Percentiles rank a stretch among this genome's conserved stretches.
Evolutionary conservation across 1,139 yeast genomes (phyloP).

Genomic region (Pichia sp.): DNA sequence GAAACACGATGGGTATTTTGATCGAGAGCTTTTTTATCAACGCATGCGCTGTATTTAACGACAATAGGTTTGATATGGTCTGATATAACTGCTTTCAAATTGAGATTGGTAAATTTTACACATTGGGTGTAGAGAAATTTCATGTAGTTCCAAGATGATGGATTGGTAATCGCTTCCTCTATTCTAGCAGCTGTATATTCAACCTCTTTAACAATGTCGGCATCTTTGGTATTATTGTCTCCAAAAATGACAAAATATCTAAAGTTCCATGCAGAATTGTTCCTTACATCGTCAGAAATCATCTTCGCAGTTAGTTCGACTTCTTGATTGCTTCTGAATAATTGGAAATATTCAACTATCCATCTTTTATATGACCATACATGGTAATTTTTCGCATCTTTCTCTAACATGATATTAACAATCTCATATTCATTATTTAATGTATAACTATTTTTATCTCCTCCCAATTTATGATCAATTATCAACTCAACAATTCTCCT

Average conservation of each 20-base stretch:
- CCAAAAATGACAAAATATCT: constrained; percentile 54
- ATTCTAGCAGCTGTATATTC: constrained; percentile 45
- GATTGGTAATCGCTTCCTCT: constrained; percentile 65
- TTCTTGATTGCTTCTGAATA: constrained; percentile 44
- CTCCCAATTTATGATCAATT: constrained; percentile 18
- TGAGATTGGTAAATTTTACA: not conserved
- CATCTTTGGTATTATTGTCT: not conserved
- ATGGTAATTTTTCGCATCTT: constrained; percentile 87
- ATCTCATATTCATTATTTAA: constrained; percentile 57
- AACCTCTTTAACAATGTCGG: constrained; percentile 34
- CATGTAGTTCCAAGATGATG: constrained; percentile 78
- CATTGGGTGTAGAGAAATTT: constrained; percentile 6
- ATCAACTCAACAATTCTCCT: constrained; percentile 47
- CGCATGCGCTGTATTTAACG: constrained; percentile 22
- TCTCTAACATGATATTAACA: constrained; percentile 58
- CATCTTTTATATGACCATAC: constrained; percentile 93
- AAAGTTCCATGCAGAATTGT: constrained; percentile 94
- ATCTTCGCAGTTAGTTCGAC: constrained; percentile 44
- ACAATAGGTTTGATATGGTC: constrained; percentile 34
- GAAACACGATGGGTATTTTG: constrained; percentile 35
- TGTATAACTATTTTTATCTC: constrained; percentile 30
- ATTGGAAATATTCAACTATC: constrained; percentile 53
- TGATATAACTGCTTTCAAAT: not conserved
- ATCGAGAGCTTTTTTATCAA: not conserved
- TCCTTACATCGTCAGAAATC: constrained; percentile 61